Evolutionary conservation across 2,329 filamentous ascomycete species (phyloP).

Genomic region (Ramularia collo-cygni): DNA sequence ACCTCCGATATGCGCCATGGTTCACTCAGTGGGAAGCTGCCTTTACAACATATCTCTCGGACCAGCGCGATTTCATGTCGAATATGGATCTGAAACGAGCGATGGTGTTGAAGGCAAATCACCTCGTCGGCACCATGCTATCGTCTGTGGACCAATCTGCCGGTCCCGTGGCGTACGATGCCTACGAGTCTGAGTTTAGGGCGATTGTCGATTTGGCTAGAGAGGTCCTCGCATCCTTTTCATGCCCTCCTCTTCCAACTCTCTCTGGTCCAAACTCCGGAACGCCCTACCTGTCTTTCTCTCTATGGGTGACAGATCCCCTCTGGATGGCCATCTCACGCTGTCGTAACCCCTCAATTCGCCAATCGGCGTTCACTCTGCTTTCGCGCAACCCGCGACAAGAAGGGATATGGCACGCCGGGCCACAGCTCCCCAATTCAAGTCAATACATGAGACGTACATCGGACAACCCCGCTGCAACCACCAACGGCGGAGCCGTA

Average conservation of each 20-base stretch:
- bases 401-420: conserved; percentile 30
- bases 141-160: conserved; percentile 27
- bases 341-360: conserved; percentile 26
- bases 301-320: conserved; percentile 30
- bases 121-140: conserved; percentile 29
- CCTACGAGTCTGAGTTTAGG: conserved; percentile 27
- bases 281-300: conserved; percentile 27
- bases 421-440: conserved; percentile 23
- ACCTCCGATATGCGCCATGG: conserved; percentile 27
- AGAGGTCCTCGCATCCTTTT: conserved; percentile 28
- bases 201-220: conserved; percentile 29
- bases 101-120: conserved; percentile 31
- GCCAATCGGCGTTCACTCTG: conserved; percentile 28
- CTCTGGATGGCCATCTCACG: conserved; percentile 30
- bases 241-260: conserved; percentile 27
- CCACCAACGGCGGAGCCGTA: conserved; percentile 5
- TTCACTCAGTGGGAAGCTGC: conserved; percentile 26
- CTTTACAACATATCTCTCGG: conserved; percentile 24
- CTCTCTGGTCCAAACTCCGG: conserved; percentile 23
- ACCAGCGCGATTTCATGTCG: conserved; percentile 21
- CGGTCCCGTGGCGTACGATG: conserved; percentile 26
- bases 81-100: conserved; percentile 29
- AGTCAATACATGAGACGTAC: conserved; percentile 20
- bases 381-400: conserved; percentile 28
- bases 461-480: no score